Base-by-base conservation (phyloP, 306 rosid genomes). In the Rubus parviflorus region DNA sequence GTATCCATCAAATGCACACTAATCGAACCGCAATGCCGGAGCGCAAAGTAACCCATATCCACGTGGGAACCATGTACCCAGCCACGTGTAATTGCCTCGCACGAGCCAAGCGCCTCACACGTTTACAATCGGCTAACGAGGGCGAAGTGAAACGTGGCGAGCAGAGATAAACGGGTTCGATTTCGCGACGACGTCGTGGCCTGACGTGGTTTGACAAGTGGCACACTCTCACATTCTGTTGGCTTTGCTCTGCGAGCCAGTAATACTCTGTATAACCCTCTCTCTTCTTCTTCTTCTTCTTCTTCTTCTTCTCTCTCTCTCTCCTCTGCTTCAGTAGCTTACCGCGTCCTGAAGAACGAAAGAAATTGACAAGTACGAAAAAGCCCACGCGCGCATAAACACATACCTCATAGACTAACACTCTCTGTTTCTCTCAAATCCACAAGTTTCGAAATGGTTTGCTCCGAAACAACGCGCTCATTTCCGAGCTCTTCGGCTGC, bases 191-290 rank as follows among this genome's bases (percentile, higher is more conserved):
- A 74, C 81, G 89, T 85, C 86, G 75, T n/a, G 49, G 57, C 48
- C 74, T 87, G 88, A 86, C 75, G 20, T 82, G 88, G 85, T 77
- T 16, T 37, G 87, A 89, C 97, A 93, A 86, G 86, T 88, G 97
- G 82, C 98, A 80, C 1, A 30, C 81, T 1, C 63, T 54, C 48
- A 66, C 84, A 3, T 8, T 22, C 85, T 69, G 25, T 75, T 37
- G 62, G 38, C 82, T 72, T 38, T 68, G 54, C 60, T 30, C 75
- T 83, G 40, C 80, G 69, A 76, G 61, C 83, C 89, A 54, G 75
- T 85, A 61, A 79, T 40, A 53, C 43, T 23, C 41, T 19, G 64
- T 37, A 68, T 45, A 60, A 37, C 10, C 40, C 22, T 75, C n/a
- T 12, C 78, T 45, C 56, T 74, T 30, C 41, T 68, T 51, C 0